phyloP scores from a whole-genome alignment of 257 asterid genomes.

The Nicotiana tabacum region DNA sequence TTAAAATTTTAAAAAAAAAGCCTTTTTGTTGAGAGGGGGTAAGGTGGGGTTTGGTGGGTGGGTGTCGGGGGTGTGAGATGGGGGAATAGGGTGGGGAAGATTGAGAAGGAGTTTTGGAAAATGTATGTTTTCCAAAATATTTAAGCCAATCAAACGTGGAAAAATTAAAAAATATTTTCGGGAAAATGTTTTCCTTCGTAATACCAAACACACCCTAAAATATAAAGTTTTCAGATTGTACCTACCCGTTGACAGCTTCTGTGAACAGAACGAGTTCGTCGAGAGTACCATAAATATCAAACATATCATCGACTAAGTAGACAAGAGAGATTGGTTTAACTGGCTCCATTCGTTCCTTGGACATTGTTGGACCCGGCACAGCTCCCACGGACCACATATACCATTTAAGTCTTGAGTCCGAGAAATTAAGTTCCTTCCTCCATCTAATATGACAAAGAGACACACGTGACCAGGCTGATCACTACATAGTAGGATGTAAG shows the following conservation, averaged over 20 bases:
- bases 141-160: too few species aligned
- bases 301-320: conserved; percentile 21
- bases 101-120: too few species aligned
- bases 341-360: conserved; percentile 19
- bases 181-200: too few species aligned
- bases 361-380: conserved; percentile 13
- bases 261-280: conserved; percentile 22
- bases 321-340: conserved; percentile 25
- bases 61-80: too few species aligned
- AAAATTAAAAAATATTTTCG: too few species aligned
- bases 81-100: too few species aligned
- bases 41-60: too few species aligned
- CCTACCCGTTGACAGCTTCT: conserved; percentile 31
- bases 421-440: conserved; percentile 34
- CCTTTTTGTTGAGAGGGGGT: too few species aligned
- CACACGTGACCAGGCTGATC: neutral
- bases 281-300: conserved; percentile 17
- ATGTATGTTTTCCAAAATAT: too few species aligned
- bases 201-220: too few species aligned
- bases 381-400: conserved; percentile 31
- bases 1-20: too few species aligned
- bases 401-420: conserved; percentile 28
- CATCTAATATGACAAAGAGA: conserved; percentile 27
- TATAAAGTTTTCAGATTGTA: neutral
- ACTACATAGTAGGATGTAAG: neutral